phyloP scores from a whole-genome alignment of 208 protist species.

The Trypanosoma platydactyli region DNA sequence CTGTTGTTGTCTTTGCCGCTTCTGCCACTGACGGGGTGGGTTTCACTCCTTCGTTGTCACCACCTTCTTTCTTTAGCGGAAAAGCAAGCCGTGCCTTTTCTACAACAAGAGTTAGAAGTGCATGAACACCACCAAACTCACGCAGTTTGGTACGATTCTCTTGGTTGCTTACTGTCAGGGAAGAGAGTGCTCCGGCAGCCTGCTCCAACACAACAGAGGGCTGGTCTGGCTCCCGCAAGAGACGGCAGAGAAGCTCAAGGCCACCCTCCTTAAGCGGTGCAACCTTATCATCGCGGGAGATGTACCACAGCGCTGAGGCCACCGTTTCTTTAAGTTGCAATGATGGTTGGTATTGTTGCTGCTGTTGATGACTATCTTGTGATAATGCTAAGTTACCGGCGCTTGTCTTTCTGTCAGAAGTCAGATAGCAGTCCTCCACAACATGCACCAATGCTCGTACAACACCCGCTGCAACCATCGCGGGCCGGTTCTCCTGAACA shows the following conservation, averaged over 20 bases:
- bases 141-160: constrained; percentile 84
- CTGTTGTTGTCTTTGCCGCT: neutral
- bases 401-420: neutral
- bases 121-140: constrained; percentile 68
- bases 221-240: constrained; percentile 62
- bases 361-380: constrained; percentile 36
- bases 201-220: constrained; percentile 86
- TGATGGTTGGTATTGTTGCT: constrained; percentile 63
- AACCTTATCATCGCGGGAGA: constrained; percentile 88
- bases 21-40: neutral
- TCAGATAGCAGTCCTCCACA: constrained; percentile 70
- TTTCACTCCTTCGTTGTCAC: neutral
- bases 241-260: constrained; percentile 78
- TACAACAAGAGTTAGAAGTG: constrained; percentile 62
- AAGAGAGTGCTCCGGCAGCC: constrained; percentile 85
- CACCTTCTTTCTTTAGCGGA: constrained; percentile 20
- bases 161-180: constrained; percentile 79
- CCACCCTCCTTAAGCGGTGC: constrained; percentile 72
- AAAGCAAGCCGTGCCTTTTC: constrained; percentile 67
- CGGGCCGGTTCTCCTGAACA: constrained; percentile 68
- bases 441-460: constrained; percentile 72
- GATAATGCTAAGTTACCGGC: constrained; percentile 10
- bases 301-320: constrained; percentile 87
- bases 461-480: constrained; percentile 56
- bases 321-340: constrained; percentile 85